Percentiles rank a stretch among this genome's conserved stretches.
These are phyloP conservation scores for Tanacetum coccineum DNA, from an alignment of 129 eudicot genomes.

Conservation along the genomic window DNA sequence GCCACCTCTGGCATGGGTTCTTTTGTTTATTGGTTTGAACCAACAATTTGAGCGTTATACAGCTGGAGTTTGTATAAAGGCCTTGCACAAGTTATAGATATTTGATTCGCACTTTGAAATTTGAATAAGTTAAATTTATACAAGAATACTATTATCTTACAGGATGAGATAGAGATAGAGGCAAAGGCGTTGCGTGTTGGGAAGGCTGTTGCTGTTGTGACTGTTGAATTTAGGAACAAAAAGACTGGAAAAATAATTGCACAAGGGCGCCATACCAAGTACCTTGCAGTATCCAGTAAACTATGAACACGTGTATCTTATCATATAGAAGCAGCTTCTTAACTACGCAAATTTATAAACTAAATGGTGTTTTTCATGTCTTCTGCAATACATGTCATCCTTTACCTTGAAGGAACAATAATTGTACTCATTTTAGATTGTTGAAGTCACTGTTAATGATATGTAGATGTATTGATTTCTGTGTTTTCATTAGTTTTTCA, in stretches of 20 bases:
- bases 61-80: not conserved
- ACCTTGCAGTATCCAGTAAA: constrained; percentile 64
- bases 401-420: too few species aligned
- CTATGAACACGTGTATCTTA: constrained; percentile 33
- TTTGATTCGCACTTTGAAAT: not conserved
- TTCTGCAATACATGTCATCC: too few species aligned
- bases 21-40: constrained; percentile 10
- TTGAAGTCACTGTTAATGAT: too few species aligned
- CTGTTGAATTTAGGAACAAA: constrained; percentile 75
- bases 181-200: constrained; percentile 73
- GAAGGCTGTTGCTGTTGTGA: constrained; percentile 71
- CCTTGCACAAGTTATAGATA: not conserved
- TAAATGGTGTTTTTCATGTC: too few species aligned
- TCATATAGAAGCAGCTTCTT: not conserved
- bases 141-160: constrained; percentile 13
- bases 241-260: constrained; percentile 78
- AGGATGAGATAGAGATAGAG: constrained; percentile 92
- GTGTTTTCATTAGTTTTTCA: too few species aligned
- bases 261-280: constrained; percentile 93
- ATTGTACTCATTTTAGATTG: too few species aligned
- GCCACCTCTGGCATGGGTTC: not conserved
- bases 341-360: not conserved
- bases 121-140: not conserved
- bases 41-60: constrained; percentile 2
- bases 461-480: too few species aligned